Evolutionary conservation across 2,329 filamentous ascomycete species (phyloP).

Genomic region (Orbilia brochopaga): DNA sequence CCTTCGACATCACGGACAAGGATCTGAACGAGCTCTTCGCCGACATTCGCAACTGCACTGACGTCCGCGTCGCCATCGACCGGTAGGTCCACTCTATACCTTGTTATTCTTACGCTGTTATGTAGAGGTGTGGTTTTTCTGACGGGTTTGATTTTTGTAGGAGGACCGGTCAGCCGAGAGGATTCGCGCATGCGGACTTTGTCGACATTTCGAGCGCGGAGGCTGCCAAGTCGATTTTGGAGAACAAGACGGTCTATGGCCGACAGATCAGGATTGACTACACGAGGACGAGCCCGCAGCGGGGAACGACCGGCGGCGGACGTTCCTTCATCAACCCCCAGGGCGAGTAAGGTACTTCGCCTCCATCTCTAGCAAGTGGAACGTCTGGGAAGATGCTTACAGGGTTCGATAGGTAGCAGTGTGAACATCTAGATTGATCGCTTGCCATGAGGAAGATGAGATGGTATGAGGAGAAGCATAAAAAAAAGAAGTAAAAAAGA

Average conservation of each 20-base stretch:
- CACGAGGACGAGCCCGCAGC: slow-evolving; percentile 57
- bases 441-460: too few species aligned
- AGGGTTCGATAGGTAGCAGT: too few species aligned
- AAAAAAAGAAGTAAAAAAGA: too few species aligned
- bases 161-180: slow-evolving; percentile 77
- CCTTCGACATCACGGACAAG: slow-evolving; percentile 81
- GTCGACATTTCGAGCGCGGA: slow-evolving; percentile 69
- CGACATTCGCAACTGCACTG: slow-evolving; percentile 71
- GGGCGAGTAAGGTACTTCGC: slow-evolving; percentile 1
- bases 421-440: too few species aligned
- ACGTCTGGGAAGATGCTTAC: too few species aligned
- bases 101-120: slow-evolving; percentile 5
- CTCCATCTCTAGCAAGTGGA: too few species aligned
- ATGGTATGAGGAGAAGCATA: too few species aligned
- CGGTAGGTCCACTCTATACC: slow-evolving; percentile 55
- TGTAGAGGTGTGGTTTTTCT: too few species aligned
- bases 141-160: slow-evolving; percentile 55
- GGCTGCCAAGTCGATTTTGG: slow-evolving; percentile 66
- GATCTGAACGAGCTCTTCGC: slow-evolving; percentile 81
- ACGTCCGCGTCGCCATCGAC: slow-evolving; percentile 83
- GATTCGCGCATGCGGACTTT: slow-evolving; percentile 86
- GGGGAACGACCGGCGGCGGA: slow-evolving; percentile 18
- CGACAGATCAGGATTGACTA: slow-evolving; percentile 72
- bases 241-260: slow-evolving; percentile 68
- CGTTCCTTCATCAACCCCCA: slow-evolving; percentile 45